Evolutionary conservation across 768 basidiomycete species (phyloP), one percentile per base, ranked within the genome.

Genomic region (Tephrocybe sp.): DNA sequence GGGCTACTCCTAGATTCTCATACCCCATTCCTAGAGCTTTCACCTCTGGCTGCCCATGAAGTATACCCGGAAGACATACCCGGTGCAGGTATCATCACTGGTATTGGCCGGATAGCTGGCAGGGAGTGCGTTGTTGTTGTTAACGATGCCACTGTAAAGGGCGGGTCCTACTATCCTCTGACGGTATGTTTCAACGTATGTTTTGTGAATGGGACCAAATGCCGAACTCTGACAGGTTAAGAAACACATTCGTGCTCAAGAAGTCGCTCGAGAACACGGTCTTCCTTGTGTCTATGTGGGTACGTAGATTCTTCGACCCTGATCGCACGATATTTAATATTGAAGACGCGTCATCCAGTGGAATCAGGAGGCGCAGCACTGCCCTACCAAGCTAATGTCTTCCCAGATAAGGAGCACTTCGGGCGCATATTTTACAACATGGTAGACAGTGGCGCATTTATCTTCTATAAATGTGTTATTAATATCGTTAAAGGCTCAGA

Each of bases 361-460:
- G 95, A 97, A 69, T 93, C 91, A 7, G 94, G 94, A 43, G 94
- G 94, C 27, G 94, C 94, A 11, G 92, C 92, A 1, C 75, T 98
- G 16, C 94, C 94, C 1, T 82, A 90, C 66, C 94, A 98, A 69
- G 90, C 94, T 1, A 92, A 92, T 58, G 91, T 95, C 11, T 96
- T 96, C 66, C 94, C 94, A 5, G 94, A 97, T 73, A 90, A 85
- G 65, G 88, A 96, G 55, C 92, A 98, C 64, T 98, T 98, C 59
- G 94, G 94, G 4, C 81, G 94, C 5, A 96, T 97, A 62, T 98
- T 98, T 70, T 97, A 94, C 66, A 97, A 98, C 60, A 96, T 96
- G 92, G 93, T 87, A 49, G n/a, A n/a, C n/a, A n/a, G n/a, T 39
- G 74, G 34, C 11, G 9, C 16, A 21, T 2, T 37, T 12, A n/a